Base-by-base conservation (phyloP, 371 early-diverging fungal species). In the Rhizopus stolonifer region DNA sequence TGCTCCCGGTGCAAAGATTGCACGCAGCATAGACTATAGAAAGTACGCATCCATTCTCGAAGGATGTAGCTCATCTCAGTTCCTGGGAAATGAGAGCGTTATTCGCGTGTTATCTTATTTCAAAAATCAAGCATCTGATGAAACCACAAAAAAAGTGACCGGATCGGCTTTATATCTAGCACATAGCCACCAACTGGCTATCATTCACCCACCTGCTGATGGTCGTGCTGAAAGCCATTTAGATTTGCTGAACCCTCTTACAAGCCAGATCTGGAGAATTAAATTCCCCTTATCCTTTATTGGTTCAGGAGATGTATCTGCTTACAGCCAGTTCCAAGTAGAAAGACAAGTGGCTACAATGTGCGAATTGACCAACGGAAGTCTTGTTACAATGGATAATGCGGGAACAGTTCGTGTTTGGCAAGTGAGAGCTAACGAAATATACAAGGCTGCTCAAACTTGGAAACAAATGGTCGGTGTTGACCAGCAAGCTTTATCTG, bases 401-500 rank as follows among this genome's bases (percentile, higher is more conserved):
- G 59, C 76, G 50, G 88, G 88, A 32, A 68, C 74, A 23, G 84
- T 81, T 15, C 80, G 86, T 23, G 74, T 90, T 14, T 88, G 86
- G 85, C 90, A 90, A 64, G 77, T 83, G 3, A 72, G 76, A 23
- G 63, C 80, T 5, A 72, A 73, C 2, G 78, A 80, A 7, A 60
- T 86, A 10, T 77, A 79, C 55, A 67, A 65, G 6, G 80, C 89
- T 17, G 81, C 85, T 4, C 70, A 84, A 43, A 82, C 84, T 0
- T 90, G 90, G 90, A 87, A 83, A 55, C 78, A 83, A 46, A 71
- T 90, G 65, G 88, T 87, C 17, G 90, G 90, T 6, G 76, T 88
- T 2, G 90, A 88, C 54, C 72, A 79, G 39, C 75, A 80, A 14
- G 73, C 72, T 0, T 61, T 90, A 14, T 70, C 79, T 3, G 81